Evolutionary conservation across 1,284 basidiomycete genomes (phyloP), one percentile per base, ranked within the genome.

Genomic region (Xerocomus tenax): DNA sequence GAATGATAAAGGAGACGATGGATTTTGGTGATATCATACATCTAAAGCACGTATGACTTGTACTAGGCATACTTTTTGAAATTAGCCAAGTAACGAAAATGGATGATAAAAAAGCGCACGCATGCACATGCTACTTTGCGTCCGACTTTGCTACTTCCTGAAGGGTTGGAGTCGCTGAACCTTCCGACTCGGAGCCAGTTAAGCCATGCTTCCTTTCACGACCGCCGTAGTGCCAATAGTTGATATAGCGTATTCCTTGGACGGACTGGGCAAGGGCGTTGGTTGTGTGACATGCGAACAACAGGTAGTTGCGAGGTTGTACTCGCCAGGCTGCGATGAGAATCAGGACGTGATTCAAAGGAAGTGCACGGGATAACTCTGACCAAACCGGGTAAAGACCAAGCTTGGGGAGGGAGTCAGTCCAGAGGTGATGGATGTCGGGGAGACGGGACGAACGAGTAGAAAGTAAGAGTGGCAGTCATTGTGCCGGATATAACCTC

Each of bases 311-410:
- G 58, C 94, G 81, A 15, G 93, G 93, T 64, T 92, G 83, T 34
- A 97, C 93, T 53, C 81, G 81, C 94, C 94, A 97, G 54, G 93
- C 89, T 91, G 30, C 8, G 55, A 12, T 53, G 39, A 26, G 30
- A 48, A 45, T 51, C 42, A 53, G 42, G 47, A 36, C 34, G 16
- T 13, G 45, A 16, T 23, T 8, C 8, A 1, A 3, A 42, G 40
- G 28, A 38, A 18, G 43, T 21, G 2, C 8, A 41, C 29, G 44
- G 40, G 15, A 29, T 21, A 45, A 51, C 25, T 36, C 47, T 52
- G 52, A 89, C 89, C 92, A 67, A 96, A 96, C 40, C 92, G 86
- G 87, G 93, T 94, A 73, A 96, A 96, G 56, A 94, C 89, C 74
- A 90, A 63, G 18, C 92, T 96, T 58, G 52, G 23, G 50, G 50